Conservation (phyloP, 257 asterid genomes). For the Oldenlandia corymbosa region DNA sequence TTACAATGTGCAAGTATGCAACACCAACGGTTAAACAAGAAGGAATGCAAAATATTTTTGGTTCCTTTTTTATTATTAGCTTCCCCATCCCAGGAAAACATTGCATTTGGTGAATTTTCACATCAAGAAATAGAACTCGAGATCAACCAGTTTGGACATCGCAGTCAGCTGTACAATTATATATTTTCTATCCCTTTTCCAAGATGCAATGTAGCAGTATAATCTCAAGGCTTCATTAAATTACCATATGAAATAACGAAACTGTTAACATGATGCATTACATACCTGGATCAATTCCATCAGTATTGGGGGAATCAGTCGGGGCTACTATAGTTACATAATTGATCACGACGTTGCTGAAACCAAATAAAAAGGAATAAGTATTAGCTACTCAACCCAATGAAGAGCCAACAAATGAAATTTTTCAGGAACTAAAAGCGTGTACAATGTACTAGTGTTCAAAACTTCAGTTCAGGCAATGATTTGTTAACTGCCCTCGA, state of each 20-base stretch:
- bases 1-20: no score
- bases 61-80: neutral
- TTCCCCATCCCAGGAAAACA: neutral
- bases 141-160: neutral
- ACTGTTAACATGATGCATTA: neutral
- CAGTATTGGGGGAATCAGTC: constrained; percentile 90
- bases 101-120: neutral
- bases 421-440: neutral
- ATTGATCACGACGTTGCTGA: constrained; percentile 77
- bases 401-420: neutral
- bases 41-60: neutral
- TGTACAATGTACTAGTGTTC: neutral
- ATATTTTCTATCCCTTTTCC: neutral
- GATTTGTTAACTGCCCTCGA: neutral
- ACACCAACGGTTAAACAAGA: neutral
- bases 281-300: constrained; percentile 96
- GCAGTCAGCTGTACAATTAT: neutral
- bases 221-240: no score
- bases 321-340: constrained; percentile 92
- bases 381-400: neutral
- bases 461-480: neutral
- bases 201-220: neutral
- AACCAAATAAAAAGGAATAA: constrained; percentile 9
- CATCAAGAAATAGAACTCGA: neutral
- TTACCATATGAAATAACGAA: neutral